Evolutionary conservation across 345 rosid genomes (phyloP).

Genomic region (Schrenkiella parvula): DNA sequence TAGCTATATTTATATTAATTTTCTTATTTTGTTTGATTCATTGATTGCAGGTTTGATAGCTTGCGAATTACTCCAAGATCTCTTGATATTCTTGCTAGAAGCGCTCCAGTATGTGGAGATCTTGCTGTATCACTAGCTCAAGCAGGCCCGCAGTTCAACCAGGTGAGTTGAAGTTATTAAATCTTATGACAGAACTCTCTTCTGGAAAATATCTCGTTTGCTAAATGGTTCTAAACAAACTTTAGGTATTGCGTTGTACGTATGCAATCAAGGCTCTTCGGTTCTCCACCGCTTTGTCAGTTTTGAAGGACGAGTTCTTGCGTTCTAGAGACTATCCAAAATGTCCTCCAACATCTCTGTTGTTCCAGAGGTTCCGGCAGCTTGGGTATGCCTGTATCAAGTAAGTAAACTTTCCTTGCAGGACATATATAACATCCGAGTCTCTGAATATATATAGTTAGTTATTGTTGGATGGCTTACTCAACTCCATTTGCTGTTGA

Average conservation of each 20-base stretch:
- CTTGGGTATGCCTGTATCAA: slow-evolving; percentile 94
- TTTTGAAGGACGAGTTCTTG: slow-evolving; percentile 86
- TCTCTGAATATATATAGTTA: neutral
- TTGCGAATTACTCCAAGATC: slow-evolving; percentile 91
- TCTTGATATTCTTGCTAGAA: slow-evolving; percentile 81
- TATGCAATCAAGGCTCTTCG: slow-evolving; percentile 93
- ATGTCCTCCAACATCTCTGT: slow-evolving; percentile 86
- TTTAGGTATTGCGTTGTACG: slow-evolving; percentile 76
- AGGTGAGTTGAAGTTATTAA: slow-evolving; percentile 46
- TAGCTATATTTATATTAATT: slow-evolving; percentile 12
- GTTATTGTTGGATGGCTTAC: neutral
- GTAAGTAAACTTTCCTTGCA: slow-evolving; percentile 42
- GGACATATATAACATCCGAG: neutral
- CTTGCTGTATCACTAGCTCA: slow-evolving; percentile 96
- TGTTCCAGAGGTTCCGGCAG: slow-evolving; percentile 92
- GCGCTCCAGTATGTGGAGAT: slow-evolving; percentile 95
- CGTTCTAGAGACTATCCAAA: slow-evolving; percentile 99
- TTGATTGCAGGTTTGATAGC: slow-evolving; percentile 80
- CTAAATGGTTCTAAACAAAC: slow-evolving; percentile 24
- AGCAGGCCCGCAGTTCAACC: slow-evolving; percentile 96
- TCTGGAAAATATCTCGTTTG: slow-evolving; percentile 17
- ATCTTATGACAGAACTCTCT: neutral
- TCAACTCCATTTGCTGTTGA: neutral
- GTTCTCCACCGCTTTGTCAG: slow-evolving; percentile 85
- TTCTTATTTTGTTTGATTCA: neutral